Evolutionary conservation across 148 eudicot genomes (phyloP), one percentile per base, ranked within the genome.

Genomic region (Amaranthus hypochondriacus): DNA sequence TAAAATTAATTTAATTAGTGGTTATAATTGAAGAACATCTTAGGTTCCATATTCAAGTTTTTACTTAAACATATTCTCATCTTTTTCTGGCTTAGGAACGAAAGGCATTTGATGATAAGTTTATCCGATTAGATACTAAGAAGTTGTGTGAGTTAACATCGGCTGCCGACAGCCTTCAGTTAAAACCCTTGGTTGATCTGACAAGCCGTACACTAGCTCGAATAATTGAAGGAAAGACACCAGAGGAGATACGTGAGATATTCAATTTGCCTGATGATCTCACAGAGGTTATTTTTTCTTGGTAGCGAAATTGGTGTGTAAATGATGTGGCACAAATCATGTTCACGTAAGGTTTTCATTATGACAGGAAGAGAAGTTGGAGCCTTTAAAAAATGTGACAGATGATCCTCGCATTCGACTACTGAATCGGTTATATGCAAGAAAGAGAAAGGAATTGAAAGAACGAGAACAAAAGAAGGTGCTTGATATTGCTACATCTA

Each of bases 351-450:
- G 39, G 42, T 13, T 76, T 86, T 77, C 2, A 13, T 69, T 66
- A 53, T 81, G 64, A 68, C 86, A 92, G 97, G 97, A 92, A 81
- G 97, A 92, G 80, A 92, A 92, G 80, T 78, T 92, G 83, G 97
- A 92, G 77, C 97, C 97, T 21, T 74, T 92, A 61, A 85, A 84
- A 89, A 88, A 87, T 79, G 82, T 85, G 56, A 89, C 90, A 10
- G 94, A 87, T 77, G 97, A 92, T 81, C 90, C 93, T n/a, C 92
- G 87, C 53, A 89, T 92, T 46, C 86, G 94, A 81, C 85, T 92
- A 53, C 72, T 92, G 81, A 92, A 92, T 74, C 91, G 90, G 71
- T 81, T 93, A 68, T 89, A 90, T 86, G 98, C 98, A 10, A 87
- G 88, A 82, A 90, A 86, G 87, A 84, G 96, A 83, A 89, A 89